Evolutionary conservation across 345 rosid species (phyloP), one percentile per base, ranked within the genome.

Genomic region (Schrenkiella parvula): DNA sequence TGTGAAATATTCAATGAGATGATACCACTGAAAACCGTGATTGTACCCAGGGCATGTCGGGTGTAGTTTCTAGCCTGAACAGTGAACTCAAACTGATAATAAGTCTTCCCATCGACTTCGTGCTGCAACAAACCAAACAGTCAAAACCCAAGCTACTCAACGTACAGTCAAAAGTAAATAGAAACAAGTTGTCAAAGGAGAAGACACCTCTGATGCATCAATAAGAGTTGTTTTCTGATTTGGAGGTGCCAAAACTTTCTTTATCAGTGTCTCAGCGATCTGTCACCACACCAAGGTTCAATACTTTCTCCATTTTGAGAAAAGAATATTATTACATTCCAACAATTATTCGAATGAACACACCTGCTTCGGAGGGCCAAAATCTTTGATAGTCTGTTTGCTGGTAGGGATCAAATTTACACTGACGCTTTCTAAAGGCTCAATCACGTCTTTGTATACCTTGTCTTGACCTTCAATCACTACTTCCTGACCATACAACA

Each of bases 381-480:
- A 84, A 10, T 93, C 98, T 82, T 85, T 84, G 80, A 91, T 84
- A 72, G 82, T 88, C 71, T 77, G 80, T 79, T 91, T 93, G 79
- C 54, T 70, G 8, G 98, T 93, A 0, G 90, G 91, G 59, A 88
- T 48, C 78, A 82, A 8, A 68, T 77, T 86, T 11, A 93, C 87
- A 64, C 96, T 88, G 39, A 88, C 92, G 57, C 87, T 91, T 78
- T 93, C 98, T 74, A 93, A 81, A 6, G 97, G 98, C 82, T 93
- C 97, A 58, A 91, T 91, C 32, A 93, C 95, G 42, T 93, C 97
- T 89, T 93, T 93, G 69, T 85, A 89, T 9, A 89, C 97, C 84
- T 88, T 93, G 81, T 91, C 97, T 78, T 86, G 95, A 74, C 96
- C 96, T 70, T 85, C 87, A 72, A 93, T 87, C 43, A 70, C 71